Conservation (phyloP, 2,329 filamentous ascomycete genomes). For the Chrysoporthe cubensis region DNA sequence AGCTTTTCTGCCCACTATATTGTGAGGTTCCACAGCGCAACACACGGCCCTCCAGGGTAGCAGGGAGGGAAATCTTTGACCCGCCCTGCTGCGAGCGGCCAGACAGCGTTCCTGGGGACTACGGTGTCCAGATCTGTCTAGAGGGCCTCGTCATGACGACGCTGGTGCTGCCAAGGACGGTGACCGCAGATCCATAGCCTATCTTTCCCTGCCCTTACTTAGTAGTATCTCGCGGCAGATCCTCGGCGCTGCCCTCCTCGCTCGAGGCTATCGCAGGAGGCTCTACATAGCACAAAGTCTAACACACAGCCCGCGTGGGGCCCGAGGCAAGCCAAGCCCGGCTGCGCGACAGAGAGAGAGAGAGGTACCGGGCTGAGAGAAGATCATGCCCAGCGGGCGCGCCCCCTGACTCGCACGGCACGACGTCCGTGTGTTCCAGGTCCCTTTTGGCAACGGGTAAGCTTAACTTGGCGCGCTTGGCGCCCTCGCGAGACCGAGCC, state of each 20-base stretch:
- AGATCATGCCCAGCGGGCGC: background rate
- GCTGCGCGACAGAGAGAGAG: background rate
- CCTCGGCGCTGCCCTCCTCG: no score
- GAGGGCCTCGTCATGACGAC: background rate
- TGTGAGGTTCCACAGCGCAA: no score
- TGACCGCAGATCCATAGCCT: background rate
- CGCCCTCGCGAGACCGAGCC: background rate
- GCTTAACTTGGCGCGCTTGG: constrained; percentile 1
- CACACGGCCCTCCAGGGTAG: no score
- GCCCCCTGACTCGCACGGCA: background rate
- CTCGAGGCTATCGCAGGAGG: no score
- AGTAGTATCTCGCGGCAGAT: background rate
- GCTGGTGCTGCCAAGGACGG: background rate
- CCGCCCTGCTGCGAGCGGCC: no score
- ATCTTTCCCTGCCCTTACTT: background rate
- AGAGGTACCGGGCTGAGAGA: background rate
- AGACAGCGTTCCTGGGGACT: no score
- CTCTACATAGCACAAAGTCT: no score
- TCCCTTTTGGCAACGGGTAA: background rate
- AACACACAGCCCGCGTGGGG: no score
- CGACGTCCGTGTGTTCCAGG: background rate
- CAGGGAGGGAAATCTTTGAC: no score
- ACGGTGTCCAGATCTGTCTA: background rate
- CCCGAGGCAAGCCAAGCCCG: no score
- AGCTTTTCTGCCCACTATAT: no score